phyloP scores from a whole-genome alignment of 139 green algal species.

The Coelastrella sp. region DNA sequence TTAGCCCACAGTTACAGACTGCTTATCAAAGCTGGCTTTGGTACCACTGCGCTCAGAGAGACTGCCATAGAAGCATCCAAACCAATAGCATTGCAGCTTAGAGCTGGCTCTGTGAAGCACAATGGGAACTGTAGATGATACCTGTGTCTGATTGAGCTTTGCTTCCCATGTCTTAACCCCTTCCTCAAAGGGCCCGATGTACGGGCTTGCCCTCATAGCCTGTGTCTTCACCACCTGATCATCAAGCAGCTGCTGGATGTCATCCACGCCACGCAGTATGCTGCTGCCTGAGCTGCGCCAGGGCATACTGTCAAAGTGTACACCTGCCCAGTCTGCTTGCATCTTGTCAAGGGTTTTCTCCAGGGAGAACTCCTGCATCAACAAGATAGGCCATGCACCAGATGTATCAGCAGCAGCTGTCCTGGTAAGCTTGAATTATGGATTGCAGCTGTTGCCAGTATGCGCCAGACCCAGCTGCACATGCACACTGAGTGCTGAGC shows the following conservation, averaged over 20 bases:
- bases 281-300: constrained; percentile 78
- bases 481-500: too few species aligned
- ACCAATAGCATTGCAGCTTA: too few species aligned
- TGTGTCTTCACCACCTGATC: constrained; percentile 82
- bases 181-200: constrained; percentile 85
- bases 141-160: constrained; percentile 77
- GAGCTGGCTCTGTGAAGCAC: too few species aligned
- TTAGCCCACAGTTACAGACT: too few species aligned
- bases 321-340: constrained; percentile 80
- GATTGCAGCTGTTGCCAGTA: background rate
- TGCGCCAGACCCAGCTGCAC: background rate
- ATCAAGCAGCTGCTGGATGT: constrained; percentile 69
- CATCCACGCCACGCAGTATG: constrained; percentile 77
- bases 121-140: background rate
- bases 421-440: background rate
- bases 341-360: constrained; percentile 88
- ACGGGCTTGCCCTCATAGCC: constrained; percentile 84
- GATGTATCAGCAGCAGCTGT: background rate
- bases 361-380: constrained; percentile 71
- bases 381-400: background rate
- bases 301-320: constrained; percentile 73
- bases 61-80: background rate
- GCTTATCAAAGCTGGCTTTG: too few species aligned
- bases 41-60: background rate
- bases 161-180: constrained; percentile 75